Conservation (phyloP, 1,284 basidiomycete genomes). For the Malassezia equina region DNA sequence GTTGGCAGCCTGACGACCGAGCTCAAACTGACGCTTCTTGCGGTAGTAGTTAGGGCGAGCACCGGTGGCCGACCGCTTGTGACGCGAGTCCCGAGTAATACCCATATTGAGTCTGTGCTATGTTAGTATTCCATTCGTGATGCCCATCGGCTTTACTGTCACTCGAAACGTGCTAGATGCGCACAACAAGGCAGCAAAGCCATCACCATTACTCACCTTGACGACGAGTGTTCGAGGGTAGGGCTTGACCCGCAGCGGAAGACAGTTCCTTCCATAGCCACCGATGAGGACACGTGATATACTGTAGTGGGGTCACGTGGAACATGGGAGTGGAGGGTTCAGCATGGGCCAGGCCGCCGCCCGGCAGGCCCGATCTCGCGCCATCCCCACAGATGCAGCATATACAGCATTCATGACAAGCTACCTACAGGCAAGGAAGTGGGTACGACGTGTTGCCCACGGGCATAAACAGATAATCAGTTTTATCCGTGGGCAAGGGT, state of each 20-base stretch:
- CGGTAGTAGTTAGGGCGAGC: constrained; percentile 46
- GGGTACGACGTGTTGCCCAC: not conserved
- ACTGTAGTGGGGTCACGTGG: constrained; percentile 1
- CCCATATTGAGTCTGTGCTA: constrained; percentile 37
- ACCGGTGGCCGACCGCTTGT: constrained; percentile 47
- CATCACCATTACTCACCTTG: constrained; percentile 10
- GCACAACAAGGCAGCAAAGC: not conserved
- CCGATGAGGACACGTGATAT: constrained; percentile 5
- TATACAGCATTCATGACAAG: not conserved
- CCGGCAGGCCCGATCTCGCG: no score
- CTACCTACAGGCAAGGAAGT: not conserved
- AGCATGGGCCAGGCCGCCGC: not conserved
- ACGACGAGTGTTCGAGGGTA: constrained; percentile 18
- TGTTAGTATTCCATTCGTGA: not conserved
- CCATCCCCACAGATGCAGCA: no score
- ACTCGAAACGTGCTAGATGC: not conserved
- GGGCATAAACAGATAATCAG: not conserved
- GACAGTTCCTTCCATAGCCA: constrained; percentile 6
- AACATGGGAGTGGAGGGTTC: not conserved
- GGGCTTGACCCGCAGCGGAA: constrained; percentile 6
- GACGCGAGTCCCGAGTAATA: constrained; percentile 48
- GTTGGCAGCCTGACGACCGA: constrained; percentile 48
- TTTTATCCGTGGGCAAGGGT: not conserved
- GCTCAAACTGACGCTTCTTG: constrained; percentile 48
- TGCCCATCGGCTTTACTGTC: not conserved